Percentiles rank a stretch among this genome's conserved stretches.
These are phyloP conservation scores for Trichoderma virens DNA, from an alignment of 495 filamentous ascomycete species.

Conservation along the genomic window DNA sequence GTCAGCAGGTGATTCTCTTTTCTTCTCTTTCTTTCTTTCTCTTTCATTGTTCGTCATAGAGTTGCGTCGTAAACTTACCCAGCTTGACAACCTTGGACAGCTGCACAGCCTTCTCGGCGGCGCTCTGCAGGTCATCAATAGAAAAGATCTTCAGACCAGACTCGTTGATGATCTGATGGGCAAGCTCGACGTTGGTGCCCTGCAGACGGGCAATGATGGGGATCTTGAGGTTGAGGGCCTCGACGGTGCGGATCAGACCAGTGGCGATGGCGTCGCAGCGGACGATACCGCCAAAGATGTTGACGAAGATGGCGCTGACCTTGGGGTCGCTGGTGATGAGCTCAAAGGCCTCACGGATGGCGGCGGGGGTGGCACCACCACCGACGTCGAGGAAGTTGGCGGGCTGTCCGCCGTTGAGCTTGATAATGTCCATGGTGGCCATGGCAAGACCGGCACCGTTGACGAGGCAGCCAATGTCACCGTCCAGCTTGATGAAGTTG, in stretches of 20 bases:
- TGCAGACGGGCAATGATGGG: slow-evolving; percentile 95
- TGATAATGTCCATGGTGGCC: slow-evolving; percentile 99
- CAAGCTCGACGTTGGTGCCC: slow-evolving; percentile 97
- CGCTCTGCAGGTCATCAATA: slow-evolving; percentile 94
- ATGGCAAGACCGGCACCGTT: slow-evolving; percentile 98
- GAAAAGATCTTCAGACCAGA: slow-evolving; percentile 99
- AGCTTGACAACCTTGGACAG: slow-evolving; percentile 99
- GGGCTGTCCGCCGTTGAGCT: slow-evolving; percentile 91
- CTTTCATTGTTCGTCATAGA: background rate
- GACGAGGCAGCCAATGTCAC: slow-evolving; percentile 97
- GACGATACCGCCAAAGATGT: slow-evolving; percentile 99
- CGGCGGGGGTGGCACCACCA: slow-evolving; percentile 90
- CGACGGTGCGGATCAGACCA: slow-evolving; percentile 87
- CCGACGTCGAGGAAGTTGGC: slow-evolving; percentile 99
- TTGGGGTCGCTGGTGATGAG: slow-evolving; percentile 98
- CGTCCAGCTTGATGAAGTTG: slow-evolving; percentile 99
- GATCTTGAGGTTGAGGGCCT: slow-evolving; percentile 88
- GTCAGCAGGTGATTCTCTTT: slow-evolving; percentile 12
- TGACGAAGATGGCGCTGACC: slow-evolving; percentile 98
- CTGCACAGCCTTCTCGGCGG: slow-evolving; percentile 96
- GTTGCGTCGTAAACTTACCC: slow-evolving; percentile 46
- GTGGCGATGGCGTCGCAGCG: slow-evolving; percentile 96
- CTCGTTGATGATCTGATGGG: slow-evolving; percentile 93
- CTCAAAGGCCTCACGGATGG: slow-evolving; percentile 95
- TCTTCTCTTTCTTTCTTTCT: background rate